These are phyloP conservation scores for Alternaria angustiovoidea DNA, from an alignment of 2,329 filamentous ascomycete genomes.

Conservation along the genomic window DNA sequence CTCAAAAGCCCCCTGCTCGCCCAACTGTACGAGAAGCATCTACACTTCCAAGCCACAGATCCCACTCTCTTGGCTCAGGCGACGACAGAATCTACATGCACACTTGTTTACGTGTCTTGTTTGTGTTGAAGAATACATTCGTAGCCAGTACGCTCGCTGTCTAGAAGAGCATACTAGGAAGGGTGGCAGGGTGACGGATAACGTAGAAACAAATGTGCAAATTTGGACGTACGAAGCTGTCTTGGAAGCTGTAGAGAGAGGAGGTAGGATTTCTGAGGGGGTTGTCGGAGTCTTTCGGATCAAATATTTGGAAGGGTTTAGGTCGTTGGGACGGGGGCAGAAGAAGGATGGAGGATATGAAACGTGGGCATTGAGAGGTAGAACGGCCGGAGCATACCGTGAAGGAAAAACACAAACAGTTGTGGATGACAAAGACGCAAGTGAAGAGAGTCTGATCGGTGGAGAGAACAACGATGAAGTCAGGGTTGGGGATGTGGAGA, in stretches of 20 bases:
- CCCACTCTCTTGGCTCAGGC: not conserved
- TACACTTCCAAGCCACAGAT: not conserved
- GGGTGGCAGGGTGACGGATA: not conserved
- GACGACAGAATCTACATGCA: not conserved
- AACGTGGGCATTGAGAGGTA: no score
- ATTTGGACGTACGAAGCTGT: not conserved
- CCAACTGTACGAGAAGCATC: not conserved
- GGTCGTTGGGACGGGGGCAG: not conserved
- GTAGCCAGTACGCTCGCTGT: no score
- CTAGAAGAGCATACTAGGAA: no score
- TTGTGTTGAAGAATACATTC: no score
- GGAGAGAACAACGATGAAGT: no score
- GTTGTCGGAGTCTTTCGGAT: not conserved
- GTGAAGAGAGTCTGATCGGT: no score
- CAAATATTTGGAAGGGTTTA: not conserved
- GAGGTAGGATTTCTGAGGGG: not conserved
- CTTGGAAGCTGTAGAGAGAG: not conserved
- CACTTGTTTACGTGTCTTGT: no score
- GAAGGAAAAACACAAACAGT: no score
- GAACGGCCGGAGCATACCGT: no score
- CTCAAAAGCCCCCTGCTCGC: not conserved
- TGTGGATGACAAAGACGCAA: no score
- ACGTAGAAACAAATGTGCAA: not conserved
- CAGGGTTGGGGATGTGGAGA: not conserved
- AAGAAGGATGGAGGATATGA: no score